phyloP scores from a whole-genome alignment of 768 basidiomycete genomes.

The Boletus speciosus region DNA sequence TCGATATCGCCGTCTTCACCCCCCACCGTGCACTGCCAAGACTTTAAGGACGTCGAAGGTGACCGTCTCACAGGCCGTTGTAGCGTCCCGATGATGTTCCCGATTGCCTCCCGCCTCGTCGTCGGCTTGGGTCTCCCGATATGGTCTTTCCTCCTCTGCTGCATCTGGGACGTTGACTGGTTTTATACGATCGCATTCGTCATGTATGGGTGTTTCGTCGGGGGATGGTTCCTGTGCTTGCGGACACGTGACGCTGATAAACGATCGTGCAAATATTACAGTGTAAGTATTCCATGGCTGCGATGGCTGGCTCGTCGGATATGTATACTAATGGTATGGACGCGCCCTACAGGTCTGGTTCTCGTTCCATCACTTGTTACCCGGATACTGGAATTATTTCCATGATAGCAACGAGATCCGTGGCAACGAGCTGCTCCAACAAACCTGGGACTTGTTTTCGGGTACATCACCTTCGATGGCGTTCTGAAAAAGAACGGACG shows the following conservation, averaged over 20 bases:
- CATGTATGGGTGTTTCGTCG: constrained; percentile 33
- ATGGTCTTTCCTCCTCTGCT: constrained; percentile 37
- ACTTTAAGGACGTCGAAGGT: constrained; percentile 44
- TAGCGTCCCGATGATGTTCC: constrained; percentile 45
- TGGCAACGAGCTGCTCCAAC: constrained; percentile 20
- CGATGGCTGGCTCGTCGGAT: not conserved
- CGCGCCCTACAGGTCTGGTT: constrained; percentile 29
- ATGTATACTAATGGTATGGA: not conserved
- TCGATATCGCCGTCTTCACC: constrained; percentile 38
- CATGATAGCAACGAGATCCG: constrained; percentile 14
- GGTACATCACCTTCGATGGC: constrained; percentile 4
- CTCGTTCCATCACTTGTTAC: constrained; percentile 33
- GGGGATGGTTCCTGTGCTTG: constrained; percentile 31
- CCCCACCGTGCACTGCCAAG: constrained; percentile 48
- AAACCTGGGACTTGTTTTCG: constrained; percentile 18
- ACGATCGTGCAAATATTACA: constrained; percentile 36
- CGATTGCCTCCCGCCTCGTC: constrained; percentile 33
- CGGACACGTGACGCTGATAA: constrained; percentile 30
- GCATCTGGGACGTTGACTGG: constrained; percentile 35
- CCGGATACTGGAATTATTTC: constrained; percentile 36
- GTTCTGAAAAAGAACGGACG: not conserved
- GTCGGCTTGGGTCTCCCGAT: constrained; percentile 33
- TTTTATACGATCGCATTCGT: constrained; percentile 28
- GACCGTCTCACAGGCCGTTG: constrained; percentile 37
- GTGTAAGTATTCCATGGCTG: constrained; percentile 22